phyloP scores from a whole-genome alignment of 2,329 filamentous ascomycete genomes.

The Amylocarpus encephaloides region DNA sequence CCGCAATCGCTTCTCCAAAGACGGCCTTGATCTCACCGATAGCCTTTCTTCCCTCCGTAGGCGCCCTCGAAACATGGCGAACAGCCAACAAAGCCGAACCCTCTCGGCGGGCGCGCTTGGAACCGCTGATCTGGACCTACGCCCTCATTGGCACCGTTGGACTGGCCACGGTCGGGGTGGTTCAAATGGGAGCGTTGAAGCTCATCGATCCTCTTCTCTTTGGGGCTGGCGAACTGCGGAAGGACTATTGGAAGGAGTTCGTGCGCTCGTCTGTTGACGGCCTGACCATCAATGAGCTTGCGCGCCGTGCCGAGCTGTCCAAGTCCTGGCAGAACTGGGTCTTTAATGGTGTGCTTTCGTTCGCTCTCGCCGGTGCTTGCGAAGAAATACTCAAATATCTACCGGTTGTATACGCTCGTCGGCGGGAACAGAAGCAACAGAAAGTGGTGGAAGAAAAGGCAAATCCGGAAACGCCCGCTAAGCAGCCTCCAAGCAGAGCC shows the following conservation, averaged over 20 bases:
- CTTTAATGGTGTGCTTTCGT: constrained; percentile 4
- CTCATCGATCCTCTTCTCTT: not conserved
- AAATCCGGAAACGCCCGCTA: not conserved
- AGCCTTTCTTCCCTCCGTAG: constrained; percentile 3
- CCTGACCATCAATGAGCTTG: not conserved
- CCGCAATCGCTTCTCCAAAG: constrained; percentile 3
- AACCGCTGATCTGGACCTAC: constrained; percentile 10
- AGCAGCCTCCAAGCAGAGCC: constrained; percentile 1
- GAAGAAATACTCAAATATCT: constrained; percentile 13
- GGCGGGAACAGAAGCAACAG: not conserved
- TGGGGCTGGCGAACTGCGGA: not conserved
- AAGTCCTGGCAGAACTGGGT: constrained; percentile 10
- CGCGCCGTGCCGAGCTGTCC: not conserved
- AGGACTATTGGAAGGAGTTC: constrained; percentile 8
- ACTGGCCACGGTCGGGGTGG: too few species aligned
- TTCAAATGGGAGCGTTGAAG: too few species aligned
- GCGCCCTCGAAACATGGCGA: constrained; percentile 1
- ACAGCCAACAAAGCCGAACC: not conserved
- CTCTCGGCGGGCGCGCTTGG: not conserved
- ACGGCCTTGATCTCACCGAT: constrained; percentile 10
- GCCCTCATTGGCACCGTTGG: not conserved
- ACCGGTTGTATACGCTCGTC: constrained; percentile 8
- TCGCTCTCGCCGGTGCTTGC: constrained; percentile 2
- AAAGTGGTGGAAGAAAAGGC: too few species aligned
- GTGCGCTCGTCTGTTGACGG: not conserved